A percentile compares a stretch with the other conserved stretches of the same genome.
Evolutionary conservation across 78 protist species (phyloP).

Genomic region (Dictyostelium discoideum): DNA sequence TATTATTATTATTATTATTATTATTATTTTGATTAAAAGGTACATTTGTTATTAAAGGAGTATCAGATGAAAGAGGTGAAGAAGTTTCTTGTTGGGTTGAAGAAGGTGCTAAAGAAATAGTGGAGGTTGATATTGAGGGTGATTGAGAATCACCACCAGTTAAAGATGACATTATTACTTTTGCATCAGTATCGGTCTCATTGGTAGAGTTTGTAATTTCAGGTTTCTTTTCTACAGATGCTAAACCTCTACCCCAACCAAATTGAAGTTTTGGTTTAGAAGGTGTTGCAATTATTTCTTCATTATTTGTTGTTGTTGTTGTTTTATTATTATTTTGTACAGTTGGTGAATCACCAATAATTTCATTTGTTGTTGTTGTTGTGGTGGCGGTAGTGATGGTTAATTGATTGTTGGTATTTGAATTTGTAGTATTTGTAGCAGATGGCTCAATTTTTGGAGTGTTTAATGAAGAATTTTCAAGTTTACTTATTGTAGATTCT

Average conservation of each 20-base stretch:
- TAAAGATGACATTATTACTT: background rate
- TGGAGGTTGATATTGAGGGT: background rate
- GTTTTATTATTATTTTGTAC: background rate
- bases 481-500: background rate
- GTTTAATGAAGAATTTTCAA: background rate
- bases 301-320: background rate
- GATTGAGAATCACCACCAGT: background rate
- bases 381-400: background rate
- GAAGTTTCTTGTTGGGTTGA: background rate
- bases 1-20: no score
- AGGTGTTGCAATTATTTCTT: background rate
- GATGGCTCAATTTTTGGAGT: background rate
- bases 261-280: background rate
- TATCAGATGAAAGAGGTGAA: background rate
- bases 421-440: background rate
- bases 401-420: background rate
- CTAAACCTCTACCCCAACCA: conserved; percentile 44
- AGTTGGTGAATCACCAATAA: background rate
- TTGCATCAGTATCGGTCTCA: background rate
- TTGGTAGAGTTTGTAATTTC: background rate
- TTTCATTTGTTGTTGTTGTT: background rate
- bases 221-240: conserved; percentile 21
- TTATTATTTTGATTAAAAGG: background rate
- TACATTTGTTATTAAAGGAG: background rate
- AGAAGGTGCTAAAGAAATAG: background rate